phyloP scores from a whole-genome alignment of 805 yeast species.

The Saturnispora ahearnii region DNA sequence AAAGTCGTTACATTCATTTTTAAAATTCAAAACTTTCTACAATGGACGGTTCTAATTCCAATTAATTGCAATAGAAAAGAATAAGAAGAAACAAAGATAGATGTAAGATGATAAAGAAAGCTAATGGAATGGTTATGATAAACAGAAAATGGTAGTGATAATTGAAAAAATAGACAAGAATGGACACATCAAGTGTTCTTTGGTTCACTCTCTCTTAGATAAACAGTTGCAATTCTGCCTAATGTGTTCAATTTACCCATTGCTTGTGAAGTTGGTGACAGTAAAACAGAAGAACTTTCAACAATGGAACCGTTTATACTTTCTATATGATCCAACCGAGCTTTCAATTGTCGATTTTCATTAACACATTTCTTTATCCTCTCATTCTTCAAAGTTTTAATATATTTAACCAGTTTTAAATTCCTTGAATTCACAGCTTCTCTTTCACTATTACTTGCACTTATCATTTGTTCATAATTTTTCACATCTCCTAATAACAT shows the following conservation, averaged over 20 bases:
- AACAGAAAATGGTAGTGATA: background rate
- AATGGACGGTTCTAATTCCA: too few relatives aligned
- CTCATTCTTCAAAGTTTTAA: conserved; percentile 24
- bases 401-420: conserved; percentile 26
- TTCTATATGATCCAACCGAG: conserved; percentile 14
- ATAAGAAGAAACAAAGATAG: background rate
- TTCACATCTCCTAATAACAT: conserved; percentile 22
- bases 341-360: conserved; percentile 23
- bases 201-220: background rate
- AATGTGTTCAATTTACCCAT: background rate
- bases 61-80: background rate
- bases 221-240: conserved; percentile 8
- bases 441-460: conserved; percentile 23
- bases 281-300: background rate
- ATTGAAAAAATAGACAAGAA: background rate
- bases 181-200: background rate
- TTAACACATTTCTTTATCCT: conserved; percentile 21
- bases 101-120: background rate
- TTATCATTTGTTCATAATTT: conserved; percentile 22
- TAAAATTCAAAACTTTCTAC: too few relatives aligned
- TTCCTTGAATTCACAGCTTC: conserved; percentile 25
- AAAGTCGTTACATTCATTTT: too few relatives aligned
- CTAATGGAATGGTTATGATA: background rate
- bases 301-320: background rate
- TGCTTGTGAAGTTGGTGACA: background rate